Evolutionary conservation across 1,284 basidiomycete species (phyloP).

Genomic region (Mycena sp.): DNA sequence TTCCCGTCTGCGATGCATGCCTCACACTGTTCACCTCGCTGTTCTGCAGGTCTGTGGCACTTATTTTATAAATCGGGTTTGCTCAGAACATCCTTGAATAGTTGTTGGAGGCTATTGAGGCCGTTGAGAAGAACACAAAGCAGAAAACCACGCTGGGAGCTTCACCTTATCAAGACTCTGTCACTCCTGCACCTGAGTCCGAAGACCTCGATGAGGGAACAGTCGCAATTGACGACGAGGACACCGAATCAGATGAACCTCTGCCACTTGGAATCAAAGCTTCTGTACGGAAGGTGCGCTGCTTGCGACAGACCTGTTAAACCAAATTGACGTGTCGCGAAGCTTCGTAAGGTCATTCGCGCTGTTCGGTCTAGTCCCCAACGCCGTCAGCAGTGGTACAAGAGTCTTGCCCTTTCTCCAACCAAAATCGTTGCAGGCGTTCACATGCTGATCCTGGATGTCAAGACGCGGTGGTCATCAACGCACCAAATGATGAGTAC

Average conservation of each 20-base stretch:
- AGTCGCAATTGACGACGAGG: slow-evolving; percentile 26
- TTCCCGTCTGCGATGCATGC: slow-evolving; percentile 38
- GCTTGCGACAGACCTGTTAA: not conserved
- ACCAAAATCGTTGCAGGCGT: not conserved
- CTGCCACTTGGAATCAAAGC: slow-evolving; percentile 1
- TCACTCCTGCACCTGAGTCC: not conserved
- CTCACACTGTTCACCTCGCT: slow-evolving; percentile 41
- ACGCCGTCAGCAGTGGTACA: slow-evolving; percentile 28
- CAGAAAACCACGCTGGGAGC: not conserved
- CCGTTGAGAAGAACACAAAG: slow-evolving; percentile 27
- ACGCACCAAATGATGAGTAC: not conserved
- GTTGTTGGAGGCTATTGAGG: slow-evolving; percentile 42
- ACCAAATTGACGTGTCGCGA: not conserved
- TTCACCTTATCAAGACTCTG: slow-evolving; percentile 1
- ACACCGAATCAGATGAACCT: not conserved
- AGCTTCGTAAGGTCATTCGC: slow-evolving; percentile 39
- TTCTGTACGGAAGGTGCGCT: slow-evolving; percentile 20
- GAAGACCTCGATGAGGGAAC: slow-evolving; percentile 25
- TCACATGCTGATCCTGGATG: slow-evolving; percentile 36
- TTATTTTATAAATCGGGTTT: not conserved
- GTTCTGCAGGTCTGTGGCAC: slow-evolving; percentile 37
- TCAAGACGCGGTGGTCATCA: slow-evolving; percentile 38
- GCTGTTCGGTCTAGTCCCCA: slow-evolving; percentile 38
- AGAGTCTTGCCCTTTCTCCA: slow-evolving; percentile 17
- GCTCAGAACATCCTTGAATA: slow-evolving; percentile 11